These are phyloP conservation scores for Hemisphaericaspora lyxosophila DNA, from an alignment of 1,139 yeast genomes.

Conservation along the genomic window DNA sequence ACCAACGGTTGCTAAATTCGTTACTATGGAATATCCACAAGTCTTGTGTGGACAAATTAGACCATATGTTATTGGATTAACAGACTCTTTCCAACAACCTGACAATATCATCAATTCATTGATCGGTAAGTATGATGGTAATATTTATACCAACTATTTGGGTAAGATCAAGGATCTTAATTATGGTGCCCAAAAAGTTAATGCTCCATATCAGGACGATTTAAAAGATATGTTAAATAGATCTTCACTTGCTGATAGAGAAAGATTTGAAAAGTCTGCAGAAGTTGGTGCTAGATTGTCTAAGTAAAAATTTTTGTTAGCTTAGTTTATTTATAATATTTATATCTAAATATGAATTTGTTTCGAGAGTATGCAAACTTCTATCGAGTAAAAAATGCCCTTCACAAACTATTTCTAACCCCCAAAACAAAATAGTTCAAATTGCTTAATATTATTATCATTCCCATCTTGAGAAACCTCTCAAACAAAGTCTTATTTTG, in stretches of 20 bases:
- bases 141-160: conserved; percentile 79
- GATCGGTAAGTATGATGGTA: conserved; percentile 82
- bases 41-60: conserved; percentile 52
- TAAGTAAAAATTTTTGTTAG: conserved; percentile 6
- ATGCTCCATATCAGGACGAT: conserved; percentile 59
- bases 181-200: conserved; percentile 49
- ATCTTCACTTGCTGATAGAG: conserved; percentile 46
- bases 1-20: conserved; percentile 31
- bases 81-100: conserved; percentile 87
- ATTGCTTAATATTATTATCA: conserved; percentile 10
- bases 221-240: conserved; percentile 57
- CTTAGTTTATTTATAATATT: conserved; percentile 1
- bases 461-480: conserved; percentile 9
- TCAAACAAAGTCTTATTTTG: conserved; percentile 9
- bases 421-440: conserved; percentile 10
- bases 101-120: conserved; percentile 87
- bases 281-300: conserved; percentile 27
- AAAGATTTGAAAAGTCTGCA: conserved; percentile 46
- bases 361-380: too few relatives aligned
- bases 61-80: conserved; percentile 73
- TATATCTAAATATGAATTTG: conserved; percentile 1
- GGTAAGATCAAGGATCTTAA: conserved; percentile 49
- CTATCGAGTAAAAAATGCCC: too few relatives aligned
- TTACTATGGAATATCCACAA: conserved; percentile 46
- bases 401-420: conserved; percentile 9